Evolutionary conservation across 2,329 filamentous ascomycete genomes (phyloP), one percentile per base, ranked within the genome.

Genomic region (Sporothrix sp.): DNA sequence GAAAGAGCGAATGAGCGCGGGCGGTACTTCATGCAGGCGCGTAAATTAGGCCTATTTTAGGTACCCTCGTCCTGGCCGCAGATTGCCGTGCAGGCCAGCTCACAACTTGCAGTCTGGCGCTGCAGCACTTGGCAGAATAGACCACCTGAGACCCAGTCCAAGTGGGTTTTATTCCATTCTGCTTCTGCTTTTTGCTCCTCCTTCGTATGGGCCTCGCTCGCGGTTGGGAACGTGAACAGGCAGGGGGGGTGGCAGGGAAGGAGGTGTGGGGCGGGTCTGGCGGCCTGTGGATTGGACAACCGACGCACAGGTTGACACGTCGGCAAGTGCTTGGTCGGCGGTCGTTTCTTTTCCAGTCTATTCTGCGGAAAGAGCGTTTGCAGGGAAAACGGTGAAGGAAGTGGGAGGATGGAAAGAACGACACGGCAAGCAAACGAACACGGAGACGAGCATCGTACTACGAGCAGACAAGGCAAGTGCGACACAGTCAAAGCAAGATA

Each of bases 301-400:
- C 36, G 52, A 44, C 47, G 54, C 52, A 48, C 54, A 57, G 54
- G 52, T 54, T 58, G 57, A 58, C 57, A 58, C 57, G 55, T 57
- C 51, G 55, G 47, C 55, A 52, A 53, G 51, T 50, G 47, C 43
- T 50, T 39, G 52, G 37, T 11, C 27, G 25, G 20, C 20, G 18
- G 45, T 35, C 43, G 37, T 53, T 43, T 28, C 32, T 28, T 53
- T 28, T 25, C 36, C 33, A 38, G 21, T 16, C 37, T 30, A 33
- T 21, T 35, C 8, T 37, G 45, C 33, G 33, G 23, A 28, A 37
- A 30, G 25, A 5, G 25, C n/a, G 7, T 20, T n/a, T 45, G n/a
- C n/a, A n/a, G n/a, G n/a, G n/a, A n/a, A n/a, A n/a, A n/a, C n/a
- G n/a, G n/a, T n/a, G 37, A 6, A 38, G 36, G 30, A 9, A 13